A percentile compares a stretch with the other conserved stretches of the same genome.
phyloP scores from a whole-genome alignment of 169 alveolate species.

The Plasmodium coatneyi region DNA sequence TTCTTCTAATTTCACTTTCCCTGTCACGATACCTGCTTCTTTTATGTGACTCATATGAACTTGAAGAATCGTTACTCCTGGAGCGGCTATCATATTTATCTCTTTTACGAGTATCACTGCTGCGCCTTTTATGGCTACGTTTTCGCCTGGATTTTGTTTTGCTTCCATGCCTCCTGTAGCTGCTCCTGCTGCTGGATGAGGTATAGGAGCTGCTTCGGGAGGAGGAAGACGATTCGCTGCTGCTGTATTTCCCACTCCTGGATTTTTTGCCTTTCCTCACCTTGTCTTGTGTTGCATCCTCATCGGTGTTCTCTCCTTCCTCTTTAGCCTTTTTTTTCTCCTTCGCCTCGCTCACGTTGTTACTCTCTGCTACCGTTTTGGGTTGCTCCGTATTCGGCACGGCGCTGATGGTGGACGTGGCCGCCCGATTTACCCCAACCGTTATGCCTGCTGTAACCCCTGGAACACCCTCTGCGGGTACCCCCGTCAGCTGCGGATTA shows the following conservation, averaged over 20 bases:
- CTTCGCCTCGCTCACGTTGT: neutral
- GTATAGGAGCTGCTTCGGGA: neutral
- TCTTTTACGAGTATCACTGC: neutral
- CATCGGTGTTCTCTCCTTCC: neutral
- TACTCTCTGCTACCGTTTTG: neutral
- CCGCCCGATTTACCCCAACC: neutral
- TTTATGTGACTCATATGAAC: conserved; percentile 21
- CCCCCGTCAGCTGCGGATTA: conserved; percentile 1
- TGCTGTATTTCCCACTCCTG: conserved; percentile 22
- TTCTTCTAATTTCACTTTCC: neutral
- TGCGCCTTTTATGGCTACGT: conserved; percentile 2
- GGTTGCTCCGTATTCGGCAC: neutral
- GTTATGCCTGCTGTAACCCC: neutral
- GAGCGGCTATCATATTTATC: neutral
- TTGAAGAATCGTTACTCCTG: conserved; percentile 18
- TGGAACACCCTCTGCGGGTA: neutral
- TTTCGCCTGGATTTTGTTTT: neutral
- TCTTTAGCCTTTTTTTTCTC: neutral
- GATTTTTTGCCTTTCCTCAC: conserved; percentile 9
- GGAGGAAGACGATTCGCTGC: neutral
- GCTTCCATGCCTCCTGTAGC: neutral
- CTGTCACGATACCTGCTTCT: neutral
- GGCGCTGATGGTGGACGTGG: neutral
- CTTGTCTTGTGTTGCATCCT: neutral
- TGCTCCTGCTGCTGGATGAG: neutral